Evolutionary conservation across 1,139 yeast genomes (phyloP).

Genomic region (Saccharomyces hybrid): DNA sequence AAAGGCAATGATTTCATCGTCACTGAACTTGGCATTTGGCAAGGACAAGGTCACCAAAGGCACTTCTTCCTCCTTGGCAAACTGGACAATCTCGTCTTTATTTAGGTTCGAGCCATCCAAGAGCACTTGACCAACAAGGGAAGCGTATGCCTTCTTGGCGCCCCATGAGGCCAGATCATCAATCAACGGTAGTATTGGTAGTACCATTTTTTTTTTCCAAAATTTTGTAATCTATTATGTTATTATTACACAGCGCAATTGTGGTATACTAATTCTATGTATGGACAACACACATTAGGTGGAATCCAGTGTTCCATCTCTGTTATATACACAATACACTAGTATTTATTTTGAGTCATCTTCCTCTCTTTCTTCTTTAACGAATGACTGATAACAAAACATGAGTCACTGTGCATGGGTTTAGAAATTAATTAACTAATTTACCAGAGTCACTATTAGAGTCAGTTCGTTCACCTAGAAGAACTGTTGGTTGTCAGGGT

Average conservation of each 20-base stretch:
- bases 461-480: not conserved
- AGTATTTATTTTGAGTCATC: not conserved
- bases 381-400: not conserved
- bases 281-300: not conserved
- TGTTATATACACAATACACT: not conserved
- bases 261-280: not conserved
- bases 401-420: slow-evolving; percentile 1
- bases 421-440: not conserved
- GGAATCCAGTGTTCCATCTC: not conserved
- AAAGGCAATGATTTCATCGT: slow-evolving; percentile 29
- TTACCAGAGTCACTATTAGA: slow-evolving; percentile 1
- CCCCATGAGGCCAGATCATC: slow-evolving; percentile 7
- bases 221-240: not conserved
- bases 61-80: slow-evolving; percentile 10
- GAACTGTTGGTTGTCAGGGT: slow-evolving; percentile 1
- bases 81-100: slow-evolving; percentile 12
- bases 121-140: slow-evolving; percentile 22
- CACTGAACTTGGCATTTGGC: slow-evolving; percentile 12
- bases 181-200: slow-evolving; percentile 28
- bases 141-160: not conserved
- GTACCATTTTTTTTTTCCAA: slow-evolving; percentile 15
- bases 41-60: slow-evolving; percentile 6
- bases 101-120: slow-evolving; percentile 18
- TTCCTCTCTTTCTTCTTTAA: not conserved
- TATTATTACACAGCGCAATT: slow-evolving; percentile 1